Evolutionary conservation across 768 basidiomycete genomes (phyloP).

Genomic region (Lactifluus volemus): DNA sequence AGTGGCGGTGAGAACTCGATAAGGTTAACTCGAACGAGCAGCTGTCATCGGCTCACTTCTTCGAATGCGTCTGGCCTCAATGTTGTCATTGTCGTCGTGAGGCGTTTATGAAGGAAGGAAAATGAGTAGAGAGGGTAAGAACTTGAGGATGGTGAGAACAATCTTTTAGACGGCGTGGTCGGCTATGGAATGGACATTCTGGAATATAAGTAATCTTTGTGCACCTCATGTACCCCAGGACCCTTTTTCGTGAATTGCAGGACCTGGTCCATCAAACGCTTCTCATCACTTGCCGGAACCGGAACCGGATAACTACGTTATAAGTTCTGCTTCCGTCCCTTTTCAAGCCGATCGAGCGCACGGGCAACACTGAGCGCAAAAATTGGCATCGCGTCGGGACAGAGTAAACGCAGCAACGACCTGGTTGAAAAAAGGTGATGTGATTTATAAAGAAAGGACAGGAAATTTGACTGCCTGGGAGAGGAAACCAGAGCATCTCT

Average conservation of each 20-base stretch:
- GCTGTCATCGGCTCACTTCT: slow-evolving; percentile 10
- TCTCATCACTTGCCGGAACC: slow-evolving; percentile 14
- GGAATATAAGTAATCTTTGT: slow-evolving; percentile 9
- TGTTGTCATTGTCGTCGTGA: slow-evolving; percentile 1
- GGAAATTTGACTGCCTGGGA: not conserved
- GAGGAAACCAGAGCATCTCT: not conserved
- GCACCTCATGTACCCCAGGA: slow-evolving; percentile 1
- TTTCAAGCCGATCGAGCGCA: not conserved
- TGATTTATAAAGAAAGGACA: not conserved
- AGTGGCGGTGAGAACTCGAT: not conserved
- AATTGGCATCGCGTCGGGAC: slow-evolving; percentile 1
- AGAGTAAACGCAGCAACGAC: not conserved
- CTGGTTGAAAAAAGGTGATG: not conserved
- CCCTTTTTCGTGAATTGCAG: slow-evolving; percentile 10
- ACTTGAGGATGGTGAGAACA: slow-evolving; percentile 5
- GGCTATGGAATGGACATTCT: not conserved
- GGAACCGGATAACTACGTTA: slow-evolving; percentile 14
- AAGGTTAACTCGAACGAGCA: not conserved
- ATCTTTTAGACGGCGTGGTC: not conserved
- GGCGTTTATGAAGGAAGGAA: not conserved
- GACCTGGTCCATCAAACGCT: slow-evolving; percentile 13
- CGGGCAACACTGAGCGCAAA: not conserved
- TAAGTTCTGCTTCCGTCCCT: slow-evolving; percentile 10
- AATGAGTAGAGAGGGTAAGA: not conserved
- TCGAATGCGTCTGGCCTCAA: slow-evolving; percentile 17